These are phyloP conservation scores for Sporothrix variecibatus DNA, from an alignment of 2,329 filamentous ascomycete genomes.

Conservation along the genomic window DNA sequence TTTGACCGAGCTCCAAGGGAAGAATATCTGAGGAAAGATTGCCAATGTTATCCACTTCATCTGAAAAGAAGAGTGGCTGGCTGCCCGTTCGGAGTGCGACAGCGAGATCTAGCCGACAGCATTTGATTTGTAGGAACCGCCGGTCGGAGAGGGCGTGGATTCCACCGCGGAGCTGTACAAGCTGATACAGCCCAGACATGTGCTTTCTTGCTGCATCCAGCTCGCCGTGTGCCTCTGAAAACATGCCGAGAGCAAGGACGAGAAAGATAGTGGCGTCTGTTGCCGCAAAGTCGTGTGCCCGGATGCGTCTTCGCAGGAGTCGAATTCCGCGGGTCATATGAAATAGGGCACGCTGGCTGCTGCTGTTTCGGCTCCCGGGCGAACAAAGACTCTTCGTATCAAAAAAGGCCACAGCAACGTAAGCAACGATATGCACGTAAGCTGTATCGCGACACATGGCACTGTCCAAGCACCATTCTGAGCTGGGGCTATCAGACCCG, in stretches of 20 bases:
- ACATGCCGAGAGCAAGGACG: background rate
- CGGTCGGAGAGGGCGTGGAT: background rate
- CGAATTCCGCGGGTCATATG: background rate
- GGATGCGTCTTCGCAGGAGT: background rate
- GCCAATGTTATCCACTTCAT: background rate
- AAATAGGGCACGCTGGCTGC: constrained; percentile 1
- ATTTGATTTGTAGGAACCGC: constrained; percentile 20
- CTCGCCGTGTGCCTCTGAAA: constrained; percentile 1
- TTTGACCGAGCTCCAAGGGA: background rate
- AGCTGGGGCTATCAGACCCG: constrained; percentile 27
- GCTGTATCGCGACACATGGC: constrained; percentile 22
- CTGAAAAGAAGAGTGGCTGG: background rate
- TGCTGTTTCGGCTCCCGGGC: background rate
- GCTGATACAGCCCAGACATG: constrained; percentile 2
- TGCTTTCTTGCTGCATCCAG: constrained; percentile 14
- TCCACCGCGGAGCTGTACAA: constrained; percentile 7
- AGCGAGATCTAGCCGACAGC: constrained; percentile 1
- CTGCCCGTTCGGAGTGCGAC: background rate
- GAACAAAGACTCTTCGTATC: background rate
- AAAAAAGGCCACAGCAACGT: constrained; percentile 20
- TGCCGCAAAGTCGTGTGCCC: background rate
- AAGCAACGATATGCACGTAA: constrained; percentile 1
- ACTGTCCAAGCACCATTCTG: constrained; percentile 40
- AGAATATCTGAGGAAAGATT: too few relatives aligned
- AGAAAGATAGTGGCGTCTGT: constrained; percentile 20